Base-by-base conservation (phyloP, 257 asterid genomes). In the Jacaranda copaia region DNA sequence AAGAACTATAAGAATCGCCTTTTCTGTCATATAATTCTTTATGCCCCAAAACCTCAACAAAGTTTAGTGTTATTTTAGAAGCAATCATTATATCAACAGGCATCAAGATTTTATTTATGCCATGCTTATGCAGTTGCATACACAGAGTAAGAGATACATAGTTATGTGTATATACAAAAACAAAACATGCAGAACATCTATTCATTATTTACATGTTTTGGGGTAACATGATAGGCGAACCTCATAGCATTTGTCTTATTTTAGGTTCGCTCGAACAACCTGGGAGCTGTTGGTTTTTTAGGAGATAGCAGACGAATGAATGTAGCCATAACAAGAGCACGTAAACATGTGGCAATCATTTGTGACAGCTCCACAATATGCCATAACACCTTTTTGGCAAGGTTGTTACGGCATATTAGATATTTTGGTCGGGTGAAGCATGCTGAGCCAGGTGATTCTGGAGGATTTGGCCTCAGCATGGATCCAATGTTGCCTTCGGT, bases 351-450 rank as follows among this genome's bases (percentile, higher is more conserved):
- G 74, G 94, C 94, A 6, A 90, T 95, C 15, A 85, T 95, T 59
- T 93, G 98, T 79, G 99, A 95, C 75, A 93, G 99, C 88, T 95
- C 99, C 35, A 95, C 99, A 5, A 95, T 92, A 85, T 95, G 99
- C 83, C 99, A 95, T 53, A 93, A 95, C 86, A 89, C 98, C 32
- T 95, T 87, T 72, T 67, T 95, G 84, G 99, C 99, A 42, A 90
- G 99, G 90, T 83, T 95, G 85, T 82, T 93, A 52, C 93, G 99
- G 6, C 99, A 95, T 64, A 91, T 95, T 51, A 83, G 98, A 82
- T 90, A 95, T 72, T 86, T 86, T 80, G 99, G 98, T 49, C 79
- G 93, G 77, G 98, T 91, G 62, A 95, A 91, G 86, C 96, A 89
- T 75, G 90, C 90, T 0, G 96, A 93, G 75, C 96, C 99, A 2